Evolutionary conservation across 345 rosid species (phyloP).

Genomic region (Eucalyptus erythrocorys): DNA sequence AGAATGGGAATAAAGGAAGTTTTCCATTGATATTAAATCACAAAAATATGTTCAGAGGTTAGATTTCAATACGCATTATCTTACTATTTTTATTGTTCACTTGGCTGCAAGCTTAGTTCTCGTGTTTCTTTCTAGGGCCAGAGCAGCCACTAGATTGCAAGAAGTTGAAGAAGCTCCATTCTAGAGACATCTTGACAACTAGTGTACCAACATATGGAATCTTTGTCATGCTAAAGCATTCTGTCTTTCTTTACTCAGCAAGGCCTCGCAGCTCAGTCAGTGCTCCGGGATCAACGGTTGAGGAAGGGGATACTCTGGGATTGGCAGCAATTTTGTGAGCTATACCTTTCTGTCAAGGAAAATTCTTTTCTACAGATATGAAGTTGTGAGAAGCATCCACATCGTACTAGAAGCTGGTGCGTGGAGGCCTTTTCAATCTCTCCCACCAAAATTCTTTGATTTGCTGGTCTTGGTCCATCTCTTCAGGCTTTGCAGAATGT

Average conservation of each 20-base stretch:
- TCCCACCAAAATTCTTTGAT: neutral
- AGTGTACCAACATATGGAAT: neutral
- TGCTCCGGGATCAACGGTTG: slow-evolving; percentile 36
- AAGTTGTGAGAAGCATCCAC: neutral
- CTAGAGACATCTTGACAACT: neutral
- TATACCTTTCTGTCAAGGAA: neutral
- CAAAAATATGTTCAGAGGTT: neutral
- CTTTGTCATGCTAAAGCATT: neutral
- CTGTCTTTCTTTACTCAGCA: slow-evolving; percentile 12
- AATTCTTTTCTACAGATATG: neutral
- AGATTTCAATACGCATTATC: neutral
- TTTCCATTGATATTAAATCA: neutral
- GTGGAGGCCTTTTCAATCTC: neutral
- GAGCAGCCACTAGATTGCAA: neutral
- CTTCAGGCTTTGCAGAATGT: neutral
- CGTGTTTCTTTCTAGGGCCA: neutral
- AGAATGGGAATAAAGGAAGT: no score
- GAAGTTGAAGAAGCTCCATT: neutral
- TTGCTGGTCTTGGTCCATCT: neutral
- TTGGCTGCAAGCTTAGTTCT: neutral
- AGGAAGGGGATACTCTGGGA: slow-evolving; percentile 52
- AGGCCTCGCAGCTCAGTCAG: slow-evolving; percentile 39
- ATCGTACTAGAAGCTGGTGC: neutral
- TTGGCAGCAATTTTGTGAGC: slow-evolving; percentile 61
- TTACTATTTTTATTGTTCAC: neutral